phyloP scores from a whole-genome alignment of 495 filamentous ascomycete species.

The Parathielavia hyrcaniae region DNA sequence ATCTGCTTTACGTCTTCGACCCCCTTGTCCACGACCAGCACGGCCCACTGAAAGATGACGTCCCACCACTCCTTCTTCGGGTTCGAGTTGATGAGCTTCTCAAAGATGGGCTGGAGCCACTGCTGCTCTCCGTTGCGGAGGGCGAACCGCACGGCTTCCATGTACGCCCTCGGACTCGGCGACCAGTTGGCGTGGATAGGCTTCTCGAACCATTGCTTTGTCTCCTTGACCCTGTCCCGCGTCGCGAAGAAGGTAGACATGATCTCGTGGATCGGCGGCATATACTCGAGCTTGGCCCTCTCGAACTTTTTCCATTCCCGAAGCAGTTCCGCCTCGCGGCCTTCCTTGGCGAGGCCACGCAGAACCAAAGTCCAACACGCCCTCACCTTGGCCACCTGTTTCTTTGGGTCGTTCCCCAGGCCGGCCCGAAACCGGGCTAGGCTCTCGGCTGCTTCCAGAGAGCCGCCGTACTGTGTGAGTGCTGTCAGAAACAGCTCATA shows the following conservation, averaged over 20 bases:
- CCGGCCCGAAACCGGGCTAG: constrained; percentile 40
- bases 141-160: constrained; percentile 47
- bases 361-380: constrained; percentile 57
- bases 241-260: constrained; percentile 50
- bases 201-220: constrained; percentile 60
- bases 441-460: constrained; percentile 51
- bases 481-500: constrained; percentile 49
- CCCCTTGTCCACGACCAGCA: constrained; percentile 57
- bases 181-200: constrained; percentile 40
- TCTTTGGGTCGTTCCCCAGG: constrained; percentile 20
- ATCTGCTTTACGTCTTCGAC: constrained; percentile 65
- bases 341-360: constrained; percentile 59
- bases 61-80: constrained; percentile 56
- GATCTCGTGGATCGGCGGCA: constrained; percentile 38
- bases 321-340: constrained; percentile 50
- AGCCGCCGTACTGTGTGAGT: constrained; percentile 52
- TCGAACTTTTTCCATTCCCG: constrained; percentile 34
- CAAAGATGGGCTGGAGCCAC: constrained; percentile 60
- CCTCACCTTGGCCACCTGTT: constrained; percentile 25
- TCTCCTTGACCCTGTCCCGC: constrained; percentile 45
- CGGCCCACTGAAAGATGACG: constrained; percentile 68
- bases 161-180: constrained; percentile 44
- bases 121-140: constrained; percentile 50
- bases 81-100: constrained; percentile 46
- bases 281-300: constrained; percentile 31